Evolutionary conservation across 768 basidiomycete genomes (phyloP), one percentile per base, ranked within the genome.

Genomic region (Suillus brevipes): DNA sequence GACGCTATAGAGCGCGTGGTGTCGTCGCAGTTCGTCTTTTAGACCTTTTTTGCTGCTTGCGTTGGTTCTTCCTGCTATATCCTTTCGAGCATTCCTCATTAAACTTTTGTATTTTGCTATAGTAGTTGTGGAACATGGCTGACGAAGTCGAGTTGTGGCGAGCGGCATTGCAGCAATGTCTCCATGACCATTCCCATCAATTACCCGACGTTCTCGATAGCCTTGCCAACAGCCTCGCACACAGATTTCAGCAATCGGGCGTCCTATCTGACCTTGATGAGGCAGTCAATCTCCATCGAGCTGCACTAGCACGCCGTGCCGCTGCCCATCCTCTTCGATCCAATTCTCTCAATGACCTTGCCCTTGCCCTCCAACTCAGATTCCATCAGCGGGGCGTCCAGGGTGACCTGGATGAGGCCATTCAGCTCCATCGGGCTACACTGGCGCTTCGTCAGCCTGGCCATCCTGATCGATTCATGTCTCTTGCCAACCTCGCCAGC

Each of bases 181-280:
- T 45, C 43, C 20, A 20, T n/a, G 13, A 9, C 43, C 43, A 45
- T 45, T n/a, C 43, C 20, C 20, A 45, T 45, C 43, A 20, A 45
- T n/a, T 45, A 45, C 43, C 43, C 20, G 4, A 20, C 20, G 3
- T 56, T 36, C 31, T 40, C n/a, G 64, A 67, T 31, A 23, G 37
- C 9, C 73, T 75, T 18, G 66, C 68, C 4, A 68, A 65, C 16
- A 64, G 63, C 40, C 74, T 75, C 43, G 37, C 25, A 23, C 0
- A 7, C 13, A 73, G 73, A 50, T 75, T 74, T 36, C 62, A 67
- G 23, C 68, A 70, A 34, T 53, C 31, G 0, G 71, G 47, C 10
- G 12, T 49, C 47, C 47, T 23, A n/a, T 23, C 47, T 13, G 47
- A 52, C 50, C 14, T 52, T 4, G 25, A 28, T 28, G 50, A 28